Base-by-base conservation (phyloP, 2,329 filamentous ascomycete genomes). In the Verticillium alfalfae region DNA sequence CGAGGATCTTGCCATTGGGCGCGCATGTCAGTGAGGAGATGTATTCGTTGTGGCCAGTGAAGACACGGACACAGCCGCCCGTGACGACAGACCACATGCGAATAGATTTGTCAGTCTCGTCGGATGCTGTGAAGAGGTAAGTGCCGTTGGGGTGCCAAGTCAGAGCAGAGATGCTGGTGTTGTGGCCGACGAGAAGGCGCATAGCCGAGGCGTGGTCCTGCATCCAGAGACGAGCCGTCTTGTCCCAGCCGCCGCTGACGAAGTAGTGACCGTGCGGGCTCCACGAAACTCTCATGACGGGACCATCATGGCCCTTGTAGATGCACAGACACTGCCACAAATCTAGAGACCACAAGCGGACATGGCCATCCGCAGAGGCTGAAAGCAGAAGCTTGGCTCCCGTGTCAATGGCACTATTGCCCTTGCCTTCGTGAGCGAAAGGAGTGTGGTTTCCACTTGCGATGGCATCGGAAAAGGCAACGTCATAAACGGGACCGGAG, bases 251-350 rank as follows among this genome's bases (percentile, higher is more conserved):
- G 39, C 87, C 90, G 7, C 90, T 93, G 41, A 91, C 83, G 71
- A 99, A 99, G 78, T 99, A 99, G 75, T 98, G 93, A 0, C 95
- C 95, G 61, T 93, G 93, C 0, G 95, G 95, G 4, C 92, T 90
- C 91, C 94, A 99, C 13, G 88, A 84, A 6, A 97, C 83, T 67
- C 94, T 90, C 84, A 92, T 95, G 5, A 97, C 88, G 0, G 95
- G 93, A 2, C 91, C 91, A 66, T 93, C 90, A 70, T 98, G 95
- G 2, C 92, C 93, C 71, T 94, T 96, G 80, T 97, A 99, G 13
- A 96, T 87, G 59, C 96, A 95, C 58, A 98, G 82, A 68, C 92
- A 96, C n/a, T 90, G 86, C 89, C 92, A 98, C 16, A 91, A 87
- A 67, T 97, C 93, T 2, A 98, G 79, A 13, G 91, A 96, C 95